Evolutionary conservation across 176 grass and related monocot genomes (phyloP).

Genomic region (Paspalum vaginatum): DNA sequence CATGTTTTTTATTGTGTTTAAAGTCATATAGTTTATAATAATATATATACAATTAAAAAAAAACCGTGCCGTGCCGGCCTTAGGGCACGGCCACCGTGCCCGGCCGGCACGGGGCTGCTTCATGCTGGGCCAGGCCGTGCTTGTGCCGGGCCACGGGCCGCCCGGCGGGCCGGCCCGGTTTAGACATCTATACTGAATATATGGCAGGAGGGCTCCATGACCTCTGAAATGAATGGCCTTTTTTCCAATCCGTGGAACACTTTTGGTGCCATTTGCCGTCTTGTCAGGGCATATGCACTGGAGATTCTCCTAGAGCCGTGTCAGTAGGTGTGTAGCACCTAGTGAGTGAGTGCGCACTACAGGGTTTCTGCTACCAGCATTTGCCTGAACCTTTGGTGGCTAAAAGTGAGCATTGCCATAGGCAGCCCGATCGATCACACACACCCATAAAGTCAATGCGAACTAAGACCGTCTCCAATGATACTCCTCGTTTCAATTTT

Average conservation of each 20-base stretch:
- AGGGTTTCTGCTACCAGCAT: not conserved
- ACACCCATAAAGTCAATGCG: constrained; percentile 13
- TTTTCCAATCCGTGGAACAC: not conserved
- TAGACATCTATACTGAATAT: too few relatives aligned
- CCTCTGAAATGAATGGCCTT: not conserved
- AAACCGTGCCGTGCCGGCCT: too few relatives aligned
- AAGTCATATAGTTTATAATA: too few relatives aligned
- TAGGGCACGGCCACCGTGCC: too few relatives aligned
- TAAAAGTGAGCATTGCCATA: constrained; percentile 17
- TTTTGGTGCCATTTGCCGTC: constrained; percentile 20
- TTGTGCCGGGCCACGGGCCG: too few relatives aligned
- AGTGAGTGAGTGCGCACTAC: constrained; percentile 23
- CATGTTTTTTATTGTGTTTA: too few relatives aligned
- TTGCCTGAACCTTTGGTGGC: constrained; percentile 36
- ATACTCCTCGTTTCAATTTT: too few relatives aligned
- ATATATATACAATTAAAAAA: too few relatives aligned
- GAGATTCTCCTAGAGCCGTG: constrained; percentile 34
- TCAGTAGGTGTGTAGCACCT: not conserved
- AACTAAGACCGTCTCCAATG: not conserved
- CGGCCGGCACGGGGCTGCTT: too few relatives aligned
- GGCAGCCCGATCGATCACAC: not conserved
- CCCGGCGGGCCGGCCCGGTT: too few relatives aligned
- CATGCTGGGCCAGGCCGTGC: too few relatives aligned
- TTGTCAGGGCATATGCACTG: constrained; percentile 41
- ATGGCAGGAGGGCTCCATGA: not conserved